Evolutionary conservation across 1,139 yeast genomes (phyloP).

Genomic region (Blastobotrys indianensis): DNA sequence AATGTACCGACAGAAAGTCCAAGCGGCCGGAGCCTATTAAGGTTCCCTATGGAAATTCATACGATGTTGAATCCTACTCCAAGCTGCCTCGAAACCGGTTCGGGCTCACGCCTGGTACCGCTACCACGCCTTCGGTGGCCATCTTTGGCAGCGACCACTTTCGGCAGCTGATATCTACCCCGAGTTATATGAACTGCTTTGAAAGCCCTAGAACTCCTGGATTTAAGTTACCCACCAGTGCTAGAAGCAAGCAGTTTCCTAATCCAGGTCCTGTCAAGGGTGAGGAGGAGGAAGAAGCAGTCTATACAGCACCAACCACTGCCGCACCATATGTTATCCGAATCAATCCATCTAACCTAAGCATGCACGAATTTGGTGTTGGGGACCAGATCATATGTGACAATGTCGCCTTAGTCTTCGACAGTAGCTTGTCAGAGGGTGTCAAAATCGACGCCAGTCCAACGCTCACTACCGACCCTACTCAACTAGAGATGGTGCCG

Average conservation of each 20-base stretch:
- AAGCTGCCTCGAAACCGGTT: neutral
- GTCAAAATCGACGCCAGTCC: conserved; percentile 2
- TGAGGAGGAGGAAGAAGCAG: neutral
- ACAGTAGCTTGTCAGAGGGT: conserved; percentile 2
- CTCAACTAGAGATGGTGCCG: neutral
- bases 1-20: neutral
- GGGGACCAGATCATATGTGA: conserved; percentile 2
- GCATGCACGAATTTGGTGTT: neutral
- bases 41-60: neutral
- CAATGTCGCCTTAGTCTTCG: conserved; percentile 1
- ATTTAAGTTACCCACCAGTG: neutral
- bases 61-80: no score
- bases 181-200: neutral
- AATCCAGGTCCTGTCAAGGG: neutral
- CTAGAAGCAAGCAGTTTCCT: neutral
- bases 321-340: conserved; percentile 1
- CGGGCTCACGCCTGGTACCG: conserved; percentile 19
- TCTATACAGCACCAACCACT: neutral
- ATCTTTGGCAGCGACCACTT: conserved; percentile 16
- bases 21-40: conserved; percentile 13
- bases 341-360: conserved; percentile 5
- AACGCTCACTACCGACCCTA: neutral
- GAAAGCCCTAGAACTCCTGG: conserved; percentile 10
- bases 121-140: conserved; percentile 22
- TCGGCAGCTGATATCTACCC: conserved; percentile 7